Conservation (phyloP, 2,329 filamentous ascomycete genomes). For the Ramularia collo-cygni region DNA sequence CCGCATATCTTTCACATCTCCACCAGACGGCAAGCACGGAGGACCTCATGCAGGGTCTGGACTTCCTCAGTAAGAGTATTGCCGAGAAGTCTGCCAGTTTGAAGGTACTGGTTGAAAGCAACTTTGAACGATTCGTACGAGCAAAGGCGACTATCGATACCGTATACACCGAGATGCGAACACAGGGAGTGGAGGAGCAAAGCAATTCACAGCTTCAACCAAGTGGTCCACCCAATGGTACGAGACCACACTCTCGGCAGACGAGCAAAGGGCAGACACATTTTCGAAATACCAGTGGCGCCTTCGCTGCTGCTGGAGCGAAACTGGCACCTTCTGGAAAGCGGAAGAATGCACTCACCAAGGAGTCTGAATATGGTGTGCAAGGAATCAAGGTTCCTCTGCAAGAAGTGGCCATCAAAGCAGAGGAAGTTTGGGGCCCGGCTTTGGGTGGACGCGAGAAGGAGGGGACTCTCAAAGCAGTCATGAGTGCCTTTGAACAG, state of each 20-base stretch:
- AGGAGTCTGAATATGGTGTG: conserved; percentile 88
- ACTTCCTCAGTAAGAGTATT: conserved; percentile 82
- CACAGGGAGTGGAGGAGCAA: conserved; percentile 52
- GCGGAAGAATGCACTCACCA: conserved; percentile 83
- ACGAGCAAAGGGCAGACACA: conserved; percentile 54
- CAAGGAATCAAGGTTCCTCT: conserved; percentile 82
- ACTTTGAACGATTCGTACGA: conserved; percentile 96
- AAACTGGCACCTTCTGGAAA: conserved; percentile 43
- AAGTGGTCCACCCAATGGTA: conserved; percentile 4
- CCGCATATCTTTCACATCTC: conserved; percentile 84
- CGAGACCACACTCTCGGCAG: conserved; percentile 55
- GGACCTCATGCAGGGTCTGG: conserved; percentile 70
- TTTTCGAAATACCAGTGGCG: conserved; percentile 32
- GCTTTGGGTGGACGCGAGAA: conserved; percentile 85
- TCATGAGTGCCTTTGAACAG: conserved; percentile 68
- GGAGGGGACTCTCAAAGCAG: conserved; percentile 75
- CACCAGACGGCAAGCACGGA: conserved; percentile 81
- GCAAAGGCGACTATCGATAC: conserved; percentile 98
- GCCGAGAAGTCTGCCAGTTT: conserved; percentile 96
- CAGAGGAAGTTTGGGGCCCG: conserved; percentile 95
- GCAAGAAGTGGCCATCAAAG: conserved; percentile 84
- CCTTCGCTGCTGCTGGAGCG: conserved; percentile 29
- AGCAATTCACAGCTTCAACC: conserved; percentile 14
- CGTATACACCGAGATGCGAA: conserved; percentile 92
- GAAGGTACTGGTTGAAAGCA: conserved; percentile 92